These are phyloP conservation scores for Trichoderma breve DNA, from an alignment of 2,329 filamentous ascomycete genomes.

Conservation along the genomic window DNA sequence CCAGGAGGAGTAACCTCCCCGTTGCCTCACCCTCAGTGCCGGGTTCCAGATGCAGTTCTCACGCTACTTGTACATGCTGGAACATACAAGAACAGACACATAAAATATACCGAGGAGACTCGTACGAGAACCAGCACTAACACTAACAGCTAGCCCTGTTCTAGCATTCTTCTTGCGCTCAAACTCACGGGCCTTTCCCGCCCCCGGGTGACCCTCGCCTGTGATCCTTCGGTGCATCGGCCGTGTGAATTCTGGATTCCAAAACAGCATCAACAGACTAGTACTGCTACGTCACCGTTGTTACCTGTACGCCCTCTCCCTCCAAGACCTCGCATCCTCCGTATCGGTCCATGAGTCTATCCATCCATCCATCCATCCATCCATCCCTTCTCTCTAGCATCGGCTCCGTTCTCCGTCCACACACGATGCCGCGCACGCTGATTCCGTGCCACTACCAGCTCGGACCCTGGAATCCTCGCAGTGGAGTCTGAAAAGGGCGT, in stretches of 20 bases:
- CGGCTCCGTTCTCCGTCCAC: not conserved
- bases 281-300: not conserved
- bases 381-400: not conserved
- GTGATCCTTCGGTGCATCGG: not conserved
- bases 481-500: constrained; percentile 9
- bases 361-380: not conserved
- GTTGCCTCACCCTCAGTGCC: not conserved
- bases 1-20: not conserved
- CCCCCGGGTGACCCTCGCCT: not conserved
- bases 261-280: not conserved
- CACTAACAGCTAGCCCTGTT: not conserved
- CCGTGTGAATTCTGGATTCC: not conserved
- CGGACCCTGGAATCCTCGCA: constrained; percentile 4
- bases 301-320: not conserved
- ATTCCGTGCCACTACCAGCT: not conserved
- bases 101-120: not conserved
- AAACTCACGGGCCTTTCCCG: not conserved
- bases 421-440: not conserved
- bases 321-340: not conserved
- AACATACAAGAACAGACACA: not conserved
- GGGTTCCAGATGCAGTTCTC: not conserved
- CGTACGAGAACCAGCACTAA: not conserved
- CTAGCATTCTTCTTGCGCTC: not conserved
- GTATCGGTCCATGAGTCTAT: not conserved
- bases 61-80: not conserved